Conservation (phyloP, 805 yeast species). For the Starmerella bombicola region DNA sequence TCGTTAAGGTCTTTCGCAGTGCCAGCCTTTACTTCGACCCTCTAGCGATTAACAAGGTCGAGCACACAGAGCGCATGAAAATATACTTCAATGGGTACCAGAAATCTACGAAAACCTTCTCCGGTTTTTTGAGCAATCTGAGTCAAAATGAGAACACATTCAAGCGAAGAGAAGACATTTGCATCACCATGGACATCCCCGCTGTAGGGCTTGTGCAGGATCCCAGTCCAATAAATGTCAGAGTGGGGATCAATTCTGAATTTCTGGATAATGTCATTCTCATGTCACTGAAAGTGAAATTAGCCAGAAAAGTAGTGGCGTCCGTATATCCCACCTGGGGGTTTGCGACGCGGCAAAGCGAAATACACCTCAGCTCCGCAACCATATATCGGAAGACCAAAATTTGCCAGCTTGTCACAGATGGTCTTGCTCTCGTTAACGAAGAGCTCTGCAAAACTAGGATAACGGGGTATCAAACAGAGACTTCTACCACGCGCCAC, state of each 20-base stretch:
- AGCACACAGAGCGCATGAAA: background rate
- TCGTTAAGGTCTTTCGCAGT: background rate
- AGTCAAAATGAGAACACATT: background rate
- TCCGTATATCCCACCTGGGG: background rate
- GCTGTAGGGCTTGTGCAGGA: background rate
- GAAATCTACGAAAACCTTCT: background rate
- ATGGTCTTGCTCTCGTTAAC: background rate
- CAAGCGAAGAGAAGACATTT: background rate
- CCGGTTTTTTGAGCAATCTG: conserved; percentile 1
- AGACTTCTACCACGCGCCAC: background rate
- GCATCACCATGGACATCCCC: background rate
- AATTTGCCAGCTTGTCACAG: background rate
- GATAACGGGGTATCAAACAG: background rate
- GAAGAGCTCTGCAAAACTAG: background rate
- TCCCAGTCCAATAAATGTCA: background rate
- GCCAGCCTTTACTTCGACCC: background rate
- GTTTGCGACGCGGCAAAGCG: background rate
- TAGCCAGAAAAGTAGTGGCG: background rate
- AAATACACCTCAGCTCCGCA: background rate
- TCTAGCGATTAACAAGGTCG: background rate
- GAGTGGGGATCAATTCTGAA: background rate
- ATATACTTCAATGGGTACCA: background rate
- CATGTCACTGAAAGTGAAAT: background rate
- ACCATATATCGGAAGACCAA: background rate
- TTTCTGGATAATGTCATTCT: background rate